Evolutionary conservation across 495 filamentous ascomycete species (phyloP), one percentile per base, ranked within the genome.

Genomic region (Daldinia bambusicola): DNA sequence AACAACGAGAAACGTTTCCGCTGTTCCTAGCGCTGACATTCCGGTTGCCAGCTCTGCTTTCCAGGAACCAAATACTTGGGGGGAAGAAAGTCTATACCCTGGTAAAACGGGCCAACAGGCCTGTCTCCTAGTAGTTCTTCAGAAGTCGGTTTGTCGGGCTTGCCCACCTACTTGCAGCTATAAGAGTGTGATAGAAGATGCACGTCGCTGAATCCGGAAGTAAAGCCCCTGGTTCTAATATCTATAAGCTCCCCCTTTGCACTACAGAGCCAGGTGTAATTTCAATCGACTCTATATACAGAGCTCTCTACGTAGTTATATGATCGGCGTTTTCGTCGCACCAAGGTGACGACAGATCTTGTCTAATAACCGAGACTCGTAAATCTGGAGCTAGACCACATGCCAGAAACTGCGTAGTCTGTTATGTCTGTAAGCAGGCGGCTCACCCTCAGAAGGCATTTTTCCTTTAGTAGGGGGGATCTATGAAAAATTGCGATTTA

Each of bases 121-220:
- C 41, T 66, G 45, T 52, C 48, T 60, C 52, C 55, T 61, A 69
- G 61, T 55, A 66, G 48, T 66, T 64, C 52, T 68, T 64, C 40
- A 65, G 63, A 70, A 64, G 53, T 70, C 59, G 67, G 67, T 59
- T 64, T 70, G 67, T 66, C 66, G 67, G 67, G 63, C 67, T 67
- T 63, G 41, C 63, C 67, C 62, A 67, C 67, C 67, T 74, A 53
- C 63, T 70, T 70, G 67, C 67, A 67, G 71, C 71, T 61, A 67
- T 55, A 67, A 57, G 38, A 66, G 53, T 50, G 57, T 63, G 66
- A 66, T 63, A 62, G 71, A 74, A 22, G 67, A 70, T 70, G 71
- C 71, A 71, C 48, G 71, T 74, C 71, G 71, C 71, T 67, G 60
- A 63, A 74, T 74, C 45, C 63, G 71, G 71, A 74, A 74, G 52